Base-by-base conservation (phyloP, 345 rosid genomes). In the Syzygium aqueum region DNA sequence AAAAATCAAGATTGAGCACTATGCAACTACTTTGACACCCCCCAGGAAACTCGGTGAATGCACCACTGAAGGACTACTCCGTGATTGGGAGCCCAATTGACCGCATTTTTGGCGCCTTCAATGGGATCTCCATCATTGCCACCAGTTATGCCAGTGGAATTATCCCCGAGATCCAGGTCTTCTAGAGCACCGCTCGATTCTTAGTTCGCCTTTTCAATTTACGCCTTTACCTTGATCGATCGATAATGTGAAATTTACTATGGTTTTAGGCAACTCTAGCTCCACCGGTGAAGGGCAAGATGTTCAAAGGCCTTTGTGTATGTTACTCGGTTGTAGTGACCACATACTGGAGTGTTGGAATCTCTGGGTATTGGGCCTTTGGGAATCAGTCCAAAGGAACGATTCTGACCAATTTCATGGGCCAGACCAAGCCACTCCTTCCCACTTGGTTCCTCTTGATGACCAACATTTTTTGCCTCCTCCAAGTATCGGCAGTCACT, bases 291-390 rank as follows among this genome's bases (percentile, higher is more conserved):
- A 91, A 92, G 89, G 96, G 95, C 40, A 94, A 94, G 91, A 93
- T 93, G 95, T 92, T 93, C 77, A 94, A 92, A 88, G 96, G 95
- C 25, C 84, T 93, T 25, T 91, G 93, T 77, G 51, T 93, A 0
- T 94, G 95, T 83, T 94, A 91, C 77, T 85, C 88, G 17, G 94
- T 93, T 19, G 86, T 89, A 85, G 83, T 86, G 10, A 59, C 54
- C 86, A 90, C 95, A 14, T 93, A 51, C 86, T 91, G 91, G 88
- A 89, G 95, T 50, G 93, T 92, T 19, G 93, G 87, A 1, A 85
- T 94, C 43, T 93, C 94, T 13, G 95, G 96, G 15, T 93, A 94
- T 53, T 93, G 96, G 95, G 91, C 95, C n/a, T 94, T 93, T 61
- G 95, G 95, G 6, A 93, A 91, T 84, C 88, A 87, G 57, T 86